A percentile compares a stretch with the other conserved stretches of the same genome.
Conservation (phyloP, 2,329 filamentous ascomycete genomes). For the Calonectria hawksworthii region DNA sequence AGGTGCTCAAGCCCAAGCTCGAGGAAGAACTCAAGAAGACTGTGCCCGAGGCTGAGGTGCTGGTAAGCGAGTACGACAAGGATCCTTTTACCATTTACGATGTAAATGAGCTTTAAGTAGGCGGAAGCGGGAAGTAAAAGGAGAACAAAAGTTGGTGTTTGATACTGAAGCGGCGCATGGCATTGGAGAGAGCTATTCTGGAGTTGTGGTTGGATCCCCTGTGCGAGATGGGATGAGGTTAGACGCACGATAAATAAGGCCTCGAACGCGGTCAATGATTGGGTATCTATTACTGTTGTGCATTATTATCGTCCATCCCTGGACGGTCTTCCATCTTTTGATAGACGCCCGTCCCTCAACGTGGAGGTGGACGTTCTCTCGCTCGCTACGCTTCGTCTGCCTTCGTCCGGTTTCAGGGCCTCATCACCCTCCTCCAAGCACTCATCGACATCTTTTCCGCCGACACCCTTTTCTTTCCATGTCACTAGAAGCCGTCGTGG, state of each 20-base stretch:
- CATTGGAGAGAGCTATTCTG: constrained; percentile 6
- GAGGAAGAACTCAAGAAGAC: constrained; percentile 68
- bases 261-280: constrained; percentile 23
- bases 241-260: background rate
- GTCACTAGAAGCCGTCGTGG: constrained; percentile 64
- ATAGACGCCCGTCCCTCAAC: constrained; percentile 34
- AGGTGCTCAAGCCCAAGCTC: constrained; percentile 78
- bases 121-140: background rate
- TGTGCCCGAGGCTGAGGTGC: constrained; percentile 68
- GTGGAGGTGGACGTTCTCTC: constrained; percentile 37
- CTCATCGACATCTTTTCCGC: constrained; percentile 67
- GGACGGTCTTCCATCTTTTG: constrained; percentile 33
- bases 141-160: background rate
- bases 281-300: constrained; percentile 37
- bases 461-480: constrained; percentile 69
- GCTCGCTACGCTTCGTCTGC: constrained; percentile 34
- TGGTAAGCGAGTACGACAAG: constrained; percentile 83
- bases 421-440: constrained; percentile 70
- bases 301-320: constrained; percentile 33
- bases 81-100: constrained; percentile 90
- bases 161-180: background rate
- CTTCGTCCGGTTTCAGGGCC: constrained; percentile 51
- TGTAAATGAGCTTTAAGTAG: constrained; percentile 54
- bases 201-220: constrained; percentile 16
- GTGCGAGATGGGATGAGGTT: background rate